Conservation (phyloP, 1,139 yeast species). For the Geotrichum klebahnii region DNA sequence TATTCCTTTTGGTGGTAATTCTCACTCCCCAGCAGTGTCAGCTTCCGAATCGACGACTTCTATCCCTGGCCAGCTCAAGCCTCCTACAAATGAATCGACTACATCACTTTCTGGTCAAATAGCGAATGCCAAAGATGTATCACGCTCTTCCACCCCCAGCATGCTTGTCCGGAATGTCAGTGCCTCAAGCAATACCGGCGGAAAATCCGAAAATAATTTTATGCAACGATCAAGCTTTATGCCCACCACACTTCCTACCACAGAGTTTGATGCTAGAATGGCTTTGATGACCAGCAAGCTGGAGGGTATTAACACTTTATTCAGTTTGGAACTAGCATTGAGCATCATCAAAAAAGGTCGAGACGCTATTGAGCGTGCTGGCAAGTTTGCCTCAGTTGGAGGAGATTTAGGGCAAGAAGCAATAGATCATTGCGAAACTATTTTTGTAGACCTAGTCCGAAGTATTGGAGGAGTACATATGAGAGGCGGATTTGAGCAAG, state of each 20-base stretch:
- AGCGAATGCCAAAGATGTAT: background rate
- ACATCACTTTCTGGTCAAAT: constrained; percentile 9
- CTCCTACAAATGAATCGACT: constrained; percentile 1
- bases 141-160: constrained; percentile 7
- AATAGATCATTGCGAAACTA: constrained; percentile 45
- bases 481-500: constrained; percentile 76
- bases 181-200: background rate
- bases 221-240: background rate
- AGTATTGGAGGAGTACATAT: constrained; percentile 70
- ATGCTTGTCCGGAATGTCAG: background rate
- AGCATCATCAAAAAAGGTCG: constrained; percentile 41
- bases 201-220: background rate
- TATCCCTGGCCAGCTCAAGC: background rate
- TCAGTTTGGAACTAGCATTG: constrained; percentile 45
- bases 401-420: constrained; percentile 37
- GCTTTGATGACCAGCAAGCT: constrained; percentile 44
- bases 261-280: constrained; percentile 46
- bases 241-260: constrained; percentile 34
- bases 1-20: constrained; percentile 23
- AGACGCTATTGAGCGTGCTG: constrained; percentile 39
- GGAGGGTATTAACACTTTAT: constrained; percentile 42
- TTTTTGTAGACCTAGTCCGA: constrained; percentile 64
- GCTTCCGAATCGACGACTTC: constrained; percentile 8
- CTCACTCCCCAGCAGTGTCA: background rate
- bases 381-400: constrained; percentile 34